These are phyloP conservation scores for Fomitopsis betulina DNA, from an alignment of 1,284 basidiomycete genomes.

Conservation along the genomic window DNA sequence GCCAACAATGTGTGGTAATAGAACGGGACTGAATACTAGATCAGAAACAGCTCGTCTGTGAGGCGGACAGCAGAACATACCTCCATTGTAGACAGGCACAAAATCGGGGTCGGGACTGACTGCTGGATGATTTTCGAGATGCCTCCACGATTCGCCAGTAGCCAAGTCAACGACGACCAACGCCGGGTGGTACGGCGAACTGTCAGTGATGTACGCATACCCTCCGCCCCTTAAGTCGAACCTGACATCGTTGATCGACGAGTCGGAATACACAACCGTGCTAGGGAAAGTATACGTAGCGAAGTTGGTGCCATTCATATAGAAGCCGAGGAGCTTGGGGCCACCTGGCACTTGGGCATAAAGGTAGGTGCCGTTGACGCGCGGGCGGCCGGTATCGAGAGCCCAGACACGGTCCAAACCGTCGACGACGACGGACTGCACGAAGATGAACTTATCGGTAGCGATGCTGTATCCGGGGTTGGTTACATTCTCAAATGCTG, in stretches of 20 bases:
- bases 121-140: constrained; percentile 19
- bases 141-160: constrained; percentile 27
- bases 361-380: constrained; percentile 19
- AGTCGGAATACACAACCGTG: constrained; percentile 21
- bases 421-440: constrained; percentile 27
- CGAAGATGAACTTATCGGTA: constrained; percentile 23
- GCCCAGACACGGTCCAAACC: constrained; percentile 27
- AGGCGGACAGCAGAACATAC: constrained; percentile 1
- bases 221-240: constrained; percentile 26
- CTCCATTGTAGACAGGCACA: constrained; percentile 23
- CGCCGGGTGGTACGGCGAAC: constrained; percentile 17
- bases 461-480: constrained; percentile 18
- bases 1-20: constrained; percentile 11
- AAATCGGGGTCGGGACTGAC: constrained; percentile 16
- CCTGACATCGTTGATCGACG: constrained; percentile 27
- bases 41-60: neutral
- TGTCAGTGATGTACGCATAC: constrained; percentile 27
- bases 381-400: constrained; percentile 23
- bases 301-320: constrained; percentile 23
- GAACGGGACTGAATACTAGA: neutral
- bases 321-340: constrained; percentile 28
- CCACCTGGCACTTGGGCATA: constrained; percentile 21
- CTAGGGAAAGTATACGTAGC: constrained; percentile 23
- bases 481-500: constrained; percentile 13
- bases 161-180: constrained; percentile 26